These are phyloP conservation scores for Boletus bicolor DNA, from an alignment of 768 basidiomycete species.

Conservation along the genomic window DNA sequence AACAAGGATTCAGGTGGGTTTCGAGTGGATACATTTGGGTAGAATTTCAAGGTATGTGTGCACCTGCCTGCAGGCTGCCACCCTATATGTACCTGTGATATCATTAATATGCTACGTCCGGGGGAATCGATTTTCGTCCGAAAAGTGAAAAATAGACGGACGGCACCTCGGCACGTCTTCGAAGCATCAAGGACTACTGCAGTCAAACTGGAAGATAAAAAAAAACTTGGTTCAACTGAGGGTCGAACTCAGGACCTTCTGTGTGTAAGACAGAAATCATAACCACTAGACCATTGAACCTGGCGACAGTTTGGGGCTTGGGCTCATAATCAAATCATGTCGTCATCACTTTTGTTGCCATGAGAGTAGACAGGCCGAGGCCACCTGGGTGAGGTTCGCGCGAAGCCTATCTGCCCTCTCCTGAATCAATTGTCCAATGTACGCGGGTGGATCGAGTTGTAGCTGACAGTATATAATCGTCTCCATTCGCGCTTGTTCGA, in stretches of 20 bases:
- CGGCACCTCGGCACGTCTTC: background rate
- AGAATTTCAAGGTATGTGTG: too few relatives aligned
- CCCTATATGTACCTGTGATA: too few relatives aligned
- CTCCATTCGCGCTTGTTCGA: background rate
- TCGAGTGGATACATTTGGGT: too few relatives aligned
- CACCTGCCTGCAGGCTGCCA: too few relatives aligned
- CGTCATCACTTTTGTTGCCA: too few relatives aligned
- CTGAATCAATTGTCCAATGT: too few relatives aligned
- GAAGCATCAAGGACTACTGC: too few relatives aligned
- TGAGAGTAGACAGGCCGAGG: background rate
- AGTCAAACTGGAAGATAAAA: constrained; percentile 5
- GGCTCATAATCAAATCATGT: rapidly evolving
- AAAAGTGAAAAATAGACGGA: background rate
- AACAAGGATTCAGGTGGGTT: too few relatives aligned
- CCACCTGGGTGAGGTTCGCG: background rate
- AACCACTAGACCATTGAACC: constrained; percentile 61
- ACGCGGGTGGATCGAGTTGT: background rate
- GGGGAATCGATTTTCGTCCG: too few relatives aligned
- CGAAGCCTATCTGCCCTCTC: background rate
- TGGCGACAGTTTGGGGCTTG: rapidly evolving
- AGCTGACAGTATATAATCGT: background rate
- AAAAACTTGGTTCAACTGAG: constrained; percentile 44
- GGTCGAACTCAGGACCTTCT: constrained; percentile 40
- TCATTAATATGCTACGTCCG: too few relatives aligned
- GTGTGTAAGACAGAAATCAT: constrained; percentile 54